Base-by-base conservation (phyloP, 2,329 filamentous ascomycete genomes). In the Corynespora cassiicola region DNA sequence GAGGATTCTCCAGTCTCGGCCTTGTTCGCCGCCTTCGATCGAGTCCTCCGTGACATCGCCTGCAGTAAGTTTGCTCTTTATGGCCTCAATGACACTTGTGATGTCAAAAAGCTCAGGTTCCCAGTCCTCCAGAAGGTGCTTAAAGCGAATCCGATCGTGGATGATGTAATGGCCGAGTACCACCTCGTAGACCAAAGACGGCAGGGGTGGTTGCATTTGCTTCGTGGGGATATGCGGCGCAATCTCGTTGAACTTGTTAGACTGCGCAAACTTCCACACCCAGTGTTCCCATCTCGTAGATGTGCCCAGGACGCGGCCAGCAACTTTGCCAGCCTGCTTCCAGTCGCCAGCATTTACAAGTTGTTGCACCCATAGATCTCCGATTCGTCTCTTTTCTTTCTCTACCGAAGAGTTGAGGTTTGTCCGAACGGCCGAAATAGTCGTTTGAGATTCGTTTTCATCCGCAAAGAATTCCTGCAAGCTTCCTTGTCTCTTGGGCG, bases 331-430 rank as follows among this genome's bases (percentile, higher is more conserved):
- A 5, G 94, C 94, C 40, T 80, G 75, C 7, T 65, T 64, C 94
- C 94, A 99, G 45, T 92, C 78, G 7, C 82, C 78, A 0, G 81
- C 76, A 22, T 85, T 81, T 21, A 96, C 81, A 21, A 97, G 78
- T 56, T 96, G 88, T 45, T 91, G 85, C 21, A 99, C 78, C 94
- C 94, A 99, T 5, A 95, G 77, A 60, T 97, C 94, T 15, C 94
- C 94, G 41, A 99, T 88, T 2, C 89, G 81, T 21, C 87, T 81
- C 68, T 96, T 99, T 63, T 99, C 92, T 52, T 86, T 89, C 46
- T 94, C 88, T 0, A 86, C 82, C 0, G 83, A 80, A 0, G 86
- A 86, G 50, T 85, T 80, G 25, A 80, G 75, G 19, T 63, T 65
- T 22, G 73, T 67, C 36, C 72, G 77, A 26, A 76, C 76, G n/a